Evolutionary conservation across 2,329 filamentous ascomycete species (phyloP).

Genomic region (Penicillium sp.): DNA sequence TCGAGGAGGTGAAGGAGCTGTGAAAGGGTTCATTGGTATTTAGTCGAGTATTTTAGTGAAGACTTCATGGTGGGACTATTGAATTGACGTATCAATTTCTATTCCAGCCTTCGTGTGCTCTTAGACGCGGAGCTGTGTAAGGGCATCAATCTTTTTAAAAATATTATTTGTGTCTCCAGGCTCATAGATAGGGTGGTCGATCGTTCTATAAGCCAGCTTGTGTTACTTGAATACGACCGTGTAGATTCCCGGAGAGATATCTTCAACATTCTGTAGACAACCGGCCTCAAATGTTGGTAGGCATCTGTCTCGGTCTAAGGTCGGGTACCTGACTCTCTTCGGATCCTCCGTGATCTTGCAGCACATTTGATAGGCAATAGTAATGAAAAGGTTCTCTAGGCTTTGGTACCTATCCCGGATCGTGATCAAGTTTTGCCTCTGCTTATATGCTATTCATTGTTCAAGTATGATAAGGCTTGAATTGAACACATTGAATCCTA

Average conservation of each 20-base stretch:
- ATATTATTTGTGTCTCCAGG: slow-evolving; percentile 11
- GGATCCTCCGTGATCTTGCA: not conserved
- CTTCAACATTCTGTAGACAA: not conserved
- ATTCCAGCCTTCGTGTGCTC: too few relatives aligned
- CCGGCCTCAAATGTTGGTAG: not conserved
- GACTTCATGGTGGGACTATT: too few relatives aligned
- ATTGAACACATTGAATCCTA: too few relatives aligned
- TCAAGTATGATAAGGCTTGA: too few relatives aligned
- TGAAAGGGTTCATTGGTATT: too few relatives aligned
- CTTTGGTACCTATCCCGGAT: slow-evolving; percentile 2
- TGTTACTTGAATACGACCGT: not conserved
- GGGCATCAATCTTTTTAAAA: slow-evolving; percentile 12
- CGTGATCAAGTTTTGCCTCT: not conserved
- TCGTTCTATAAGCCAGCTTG: slow-evolving; percentile 8
- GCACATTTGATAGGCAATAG: not conserved
- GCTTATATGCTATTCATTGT: too few relatives aligned
- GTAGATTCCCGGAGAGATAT: not conserved
- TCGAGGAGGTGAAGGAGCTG: not conserved
- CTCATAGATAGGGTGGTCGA: slow-evolving; percentile 15
- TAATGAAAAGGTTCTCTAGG: slow-evolving; percentile 1
- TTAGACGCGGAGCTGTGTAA: slow-evolving; percentile 6
- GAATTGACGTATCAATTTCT: too few relatives aligned
- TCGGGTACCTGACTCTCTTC: slow-evolving; percentile 1
- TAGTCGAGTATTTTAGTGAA: too few relatives aligned
- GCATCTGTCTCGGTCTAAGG: not conserved